Percentiles rank a stretch among this genome's conserved stretches.
Conservation (phyloP, 1,284 basidiomycete species). For the Naganishia sp. region DNA sequence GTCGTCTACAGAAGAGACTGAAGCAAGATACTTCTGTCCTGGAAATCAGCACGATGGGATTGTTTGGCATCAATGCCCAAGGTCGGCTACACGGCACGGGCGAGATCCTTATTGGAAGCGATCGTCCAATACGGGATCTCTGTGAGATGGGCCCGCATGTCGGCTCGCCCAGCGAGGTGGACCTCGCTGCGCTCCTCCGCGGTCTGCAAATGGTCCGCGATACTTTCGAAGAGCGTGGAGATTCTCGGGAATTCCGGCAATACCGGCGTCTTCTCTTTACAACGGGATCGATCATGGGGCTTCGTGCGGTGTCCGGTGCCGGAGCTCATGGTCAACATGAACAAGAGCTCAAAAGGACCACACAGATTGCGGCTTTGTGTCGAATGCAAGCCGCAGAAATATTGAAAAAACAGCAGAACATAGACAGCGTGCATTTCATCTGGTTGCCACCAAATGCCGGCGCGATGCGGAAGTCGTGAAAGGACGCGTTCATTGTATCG, state of each 20-base stretch:
- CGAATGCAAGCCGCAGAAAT: conserved; percentile 3
- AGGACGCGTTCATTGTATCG: no score
- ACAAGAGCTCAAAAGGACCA: background rate
- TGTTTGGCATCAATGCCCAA: background rate
- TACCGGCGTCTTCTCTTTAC: conserved; percentile 8
- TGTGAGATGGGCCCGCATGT: conserved; percentile 9
- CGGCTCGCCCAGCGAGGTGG: background rate
- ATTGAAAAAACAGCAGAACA: background rate
- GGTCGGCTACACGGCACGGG: background rate
- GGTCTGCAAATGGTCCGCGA: conserved; percentile 10
- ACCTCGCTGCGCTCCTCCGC: conserved; percentile 13
- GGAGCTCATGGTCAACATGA: background rate
- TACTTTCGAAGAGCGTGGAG: background rate
- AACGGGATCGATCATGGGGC: conserved; percentile 13
- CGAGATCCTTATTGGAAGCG: background rate
- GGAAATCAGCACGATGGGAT: conserved; percentile 1
- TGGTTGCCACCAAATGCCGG: background rate
- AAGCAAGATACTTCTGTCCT: background rate
- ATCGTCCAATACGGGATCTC: background rate
- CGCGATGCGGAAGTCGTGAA: no score
- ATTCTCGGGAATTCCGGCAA: background rate
- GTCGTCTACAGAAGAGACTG: background rate
- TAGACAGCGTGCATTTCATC: conserved; percentile 20
- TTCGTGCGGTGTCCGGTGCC: background rate
- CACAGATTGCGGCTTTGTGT: conserved; percentile 12